Evolutionary conservation across 2,329 filamentous ascomycete species (phyloP).

Genomic region (Aspergillus novoparasiticus): DNA sequence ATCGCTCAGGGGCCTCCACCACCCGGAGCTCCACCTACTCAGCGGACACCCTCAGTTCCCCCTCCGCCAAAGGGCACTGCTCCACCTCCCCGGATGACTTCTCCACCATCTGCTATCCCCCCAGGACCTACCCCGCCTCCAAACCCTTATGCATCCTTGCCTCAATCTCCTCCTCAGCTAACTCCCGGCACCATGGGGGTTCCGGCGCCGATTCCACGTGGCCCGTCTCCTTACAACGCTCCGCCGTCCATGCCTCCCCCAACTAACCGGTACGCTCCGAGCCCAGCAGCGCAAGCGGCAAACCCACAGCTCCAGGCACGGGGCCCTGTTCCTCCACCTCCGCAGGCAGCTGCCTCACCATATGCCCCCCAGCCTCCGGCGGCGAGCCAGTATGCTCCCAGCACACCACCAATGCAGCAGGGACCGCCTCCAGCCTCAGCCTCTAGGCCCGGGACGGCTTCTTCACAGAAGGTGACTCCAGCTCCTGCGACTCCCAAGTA

Average conservation of each 20-base stretch:
- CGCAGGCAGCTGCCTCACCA: slow-evolving; percentile 46
- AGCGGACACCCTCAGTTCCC: slow-evolving; percentile 71
- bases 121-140: slow-evolving; percentile 63
- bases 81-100: slow-evolving; percentile 68
- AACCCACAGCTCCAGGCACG: slow-evolving; percentile 49
- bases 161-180: slow-evolving; percentile 49
- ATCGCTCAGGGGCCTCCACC: slow-evolving; percentile 52
- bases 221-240: slow-evolving; percentile 82
- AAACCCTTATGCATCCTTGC: slow-evolving; percentile 42
- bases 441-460: slow-evolving; percentile 51
- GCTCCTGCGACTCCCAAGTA: slow-evolving; percentile 62
- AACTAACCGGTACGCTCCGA: slow-evolving; percentile 74
- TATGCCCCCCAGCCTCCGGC: slow-evolving; percentile 59
- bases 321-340: slow-evolving; percentile 54
- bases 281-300: slow-evolving; percentile 59
- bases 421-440: slow-evolving; percentile 41
- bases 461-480: slow-evolving; percentile 48
- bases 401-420: slow-evolving; percentile 43
- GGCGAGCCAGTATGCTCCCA: slow-evolving; percentile 48
- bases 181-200: slow-evolving; percentile 36
- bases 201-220: slow-evolving; percentile 66
- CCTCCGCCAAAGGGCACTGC: slow-evolving; percentile 81
- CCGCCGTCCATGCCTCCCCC: slow-evolving; percentile 72
- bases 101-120: slow-evolving; percentile 65
- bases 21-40: slow-evolving; percentile 60